Conservation (phyloP, 2,329 filamentous ascomycete genomes). For the Talaromyces verruculosus region DNA sequence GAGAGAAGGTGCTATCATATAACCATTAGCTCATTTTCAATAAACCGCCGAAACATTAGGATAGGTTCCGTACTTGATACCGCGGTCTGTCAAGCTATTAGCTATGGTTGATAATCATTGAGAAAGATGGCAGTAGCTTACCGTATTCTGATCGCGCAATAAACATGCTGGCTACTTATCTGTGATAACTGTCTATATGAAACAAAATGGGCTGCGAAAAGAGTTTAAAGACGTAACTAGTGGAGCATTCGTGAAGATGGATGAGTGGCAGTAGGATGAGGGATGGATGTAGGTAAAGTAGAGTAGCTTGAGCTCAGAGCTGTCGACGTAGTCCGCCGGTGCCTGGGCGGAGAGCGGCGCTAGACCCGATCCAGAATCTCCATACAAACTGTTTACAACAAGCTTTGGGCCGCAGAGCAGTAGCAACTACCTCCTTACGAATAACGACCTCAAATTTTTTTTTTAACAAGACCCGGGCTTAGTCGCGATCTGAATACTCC, state of each 20-base stretch:
- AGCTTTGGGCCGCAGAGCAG: background rate
- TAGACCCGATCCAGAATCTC: slow-evolving; percentile 20
- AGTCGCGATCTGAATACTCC: background rate
- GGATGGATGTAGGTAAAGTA: slow-evolving; percentile 1
- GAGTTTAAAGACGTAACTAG: background rate
- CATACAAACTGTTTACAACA: slow-evolving; percentile 22
- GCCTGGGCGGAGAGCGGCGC: slow-evolving; percentile 21
- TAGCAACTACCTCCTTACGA: background rate
- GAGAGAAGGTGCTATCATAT: slow-evolving; percentile 84
- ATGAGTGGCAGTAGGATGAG: background rate
- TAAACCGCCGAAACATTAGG: background rate
- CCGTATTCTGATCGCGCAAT: slow-evolving; percentile 99
- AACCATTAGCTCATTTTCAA: background rate
- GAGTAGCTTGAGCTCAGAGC: slow-evolving; percentile 18
- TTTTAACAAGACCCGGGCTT: background rate
- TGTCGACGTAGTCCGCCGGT: slow-evolving; percentile 16
- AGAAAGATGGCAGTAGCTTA: slow-evolving; percentile 53
- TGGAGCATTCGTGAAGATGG: background rate
- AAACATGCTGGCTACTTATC: slow-evolving; percentile 72
- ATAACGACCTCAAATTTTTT: background rate
- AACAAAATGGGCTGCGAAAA: background rate
- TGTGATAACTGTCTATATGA: slow-evolving; percentile 9
- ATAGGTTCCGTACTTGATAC: slow-evolving; percentile 75
- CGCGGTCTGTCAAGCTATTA: slow-evolving; percentile 69
- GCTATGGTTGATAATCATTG: slow-evolving; percentile 31